Conservation (phyloP, 805 yeast genomes). For the Clavispora santaluciae region DNA sequence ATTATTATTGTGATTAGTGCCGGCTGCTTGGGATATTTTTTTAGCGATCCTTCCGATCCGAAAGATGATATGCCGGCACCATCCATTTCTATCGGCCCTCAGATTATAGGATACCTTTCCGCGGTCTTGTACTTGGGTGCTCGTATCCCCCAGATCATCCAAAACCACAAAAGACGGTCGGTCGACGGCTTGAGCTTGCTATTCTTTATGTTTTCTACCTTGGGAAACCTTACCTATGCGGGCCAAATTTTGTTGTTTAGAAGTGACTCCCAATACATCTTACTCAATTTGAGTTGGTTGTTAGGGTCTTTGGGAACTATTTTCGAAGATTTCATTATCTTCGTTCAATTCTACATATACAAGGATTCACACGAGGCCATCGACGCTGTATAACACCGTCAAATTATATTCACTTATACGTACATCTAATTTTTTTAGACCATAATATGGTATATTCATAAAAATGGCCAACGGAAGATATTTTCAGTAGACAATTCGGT, state of each 20-base stretch:
- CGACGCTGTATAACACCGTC: neutral
- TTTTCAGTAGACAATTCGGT: constrained; percentile 11
- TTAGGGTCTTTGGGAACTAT: constrained; percentile 77
- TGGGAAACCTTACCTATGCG: constrained; percentile 75
- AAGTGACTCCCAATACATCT: constrained; percentile 54
- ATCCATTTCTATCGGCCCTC: constrained; percentile 49
- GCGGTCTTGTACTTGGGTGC: constrained; percentile 70
- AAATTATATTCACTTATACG: neutral
- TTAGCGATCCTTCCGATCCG: constrained; percentile 35
- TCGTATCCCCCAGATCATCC: constrained; percentile 72
- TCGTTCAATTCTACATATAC: constrained; percentile 64
- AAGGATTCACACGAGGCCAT: constrained; percentile 23
- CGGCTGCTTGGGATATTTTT: constrained; percentile 56
- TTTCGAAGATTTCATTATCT: constrained; percentile 61
- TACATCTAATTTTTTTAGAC: neutral
- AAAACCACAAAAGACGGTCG: constrained; percentile 71
- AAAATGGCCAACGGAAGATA: constrained; percentile 2
- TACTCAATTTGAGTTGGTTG: constrained; percentile 68
- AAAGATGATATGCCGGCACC: constrained; percentile 20
- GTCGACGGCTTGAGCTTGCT: constrained; percentile 83
- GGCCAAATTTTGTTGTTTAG: constrained; percentile 66
- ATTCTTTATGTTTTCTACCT: constrained; percentile 66
- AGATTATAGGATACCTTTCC: constrained; percentile 63
- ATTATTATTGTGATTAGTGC: constrained; percentile 56
- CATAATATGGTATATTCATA: neutral